Evolutionary conservation across 257 asterid species (phyloP).

Genomic region (Solanum etuberosum): DNA sequence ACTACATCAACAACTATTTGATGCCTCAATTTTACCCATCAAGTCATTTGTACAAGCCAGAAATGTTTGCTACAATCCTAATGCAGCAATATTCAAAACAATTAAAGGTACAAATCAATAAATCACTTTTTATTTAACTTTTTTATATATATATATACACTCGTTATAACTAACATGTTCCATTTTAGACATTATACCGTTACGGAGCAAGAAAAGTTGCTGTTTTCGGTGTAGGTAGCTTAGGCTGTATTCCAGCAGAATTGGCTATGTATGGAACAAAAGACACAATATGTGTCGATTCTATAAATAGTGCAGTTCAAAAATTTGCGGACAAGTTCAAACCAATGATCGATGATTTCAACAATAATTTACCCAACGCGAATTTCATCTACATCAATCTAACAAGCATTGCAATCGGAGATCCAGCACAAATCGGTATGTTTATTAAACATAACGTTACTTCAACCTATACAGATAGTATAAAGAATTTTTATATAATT

Average conservation of each 20-base stretch:
- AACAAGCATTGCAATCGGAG: background rate
- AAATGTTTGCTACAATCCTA: background rate
- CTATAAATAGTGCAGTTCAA: constrained; percentile 9
- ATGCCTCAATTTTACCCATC: constrained; percentile 40
- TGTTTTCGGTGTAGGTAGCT: constrained; percentile 14
- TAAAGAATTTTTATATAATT: background rate
- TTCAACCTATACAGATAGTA: background rate
- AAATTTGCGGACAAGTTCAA: constrained; percentile 16
- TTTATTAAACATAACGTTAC: background rate
- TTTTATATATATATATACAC: background rate
- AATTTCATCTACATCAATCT: constrained; percentile 11
- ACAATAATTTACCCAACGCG: constrained; percentile 7
- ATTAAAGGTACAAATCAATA: background rate
- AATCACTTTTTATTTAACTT: background rate
- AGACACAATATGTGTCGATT: constrained; percentile 23
- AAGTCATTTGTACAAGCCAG: constrained; percentile 14
- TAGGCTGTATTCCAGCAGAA: constrained; percentile 35
- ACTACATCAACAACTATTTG: constrained; percentile 57
- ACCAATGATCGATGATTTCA: constrained; percentile 12
- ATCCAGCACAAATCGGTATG: background rate
- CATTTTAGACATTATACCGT: constrained; percentile 18
- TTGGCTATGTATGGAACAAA: constrained; percentile 10
- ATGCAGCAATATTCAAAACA: constrained; percentile 1
- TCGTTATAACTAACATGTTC: background rate
- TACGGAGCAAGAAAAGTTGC: constrained; percentile 43